Base-by-base conservation (phyloP, 1,284 basidiomycete genomes). In the Trichosporon faecale region DNA sequence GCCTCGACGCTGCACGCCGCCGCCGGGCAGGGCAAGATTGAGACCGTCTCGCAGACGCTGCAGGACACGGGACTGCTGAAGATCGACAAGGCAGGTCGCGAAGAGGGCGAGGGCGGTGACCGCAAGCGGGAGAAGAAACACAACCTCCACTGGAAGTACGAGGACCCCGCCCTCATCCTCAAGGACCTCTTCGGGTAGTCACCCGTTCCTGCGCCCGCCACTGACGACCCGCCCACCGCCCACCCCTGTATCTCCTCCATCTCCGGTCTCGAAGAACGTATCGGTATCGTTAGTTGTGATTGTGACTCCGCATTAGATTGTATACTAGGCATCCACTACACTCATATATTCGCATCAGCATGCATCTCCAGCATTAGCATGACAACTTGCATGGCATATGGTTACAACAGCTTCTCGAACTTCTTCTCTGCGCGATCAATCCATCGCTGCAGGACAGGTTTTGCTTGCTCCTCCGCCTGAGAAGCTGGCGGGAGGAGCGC, bases 71-170 rank as follows among this genome's bases (percentile, higher is more conserved):
- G 77, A 4, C 64, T 82, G 64, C 68, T 82, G 35, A 82, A 82
- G 68, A 61, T 81, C 12, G 81, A 82, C 71, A 79, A 80, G 66
- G 75, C 76, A 0, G 77, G 77, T 14, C 73, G 76, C 66, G 73
- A 73, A 9, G 77, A 72, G 2, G 75, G 73, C 21, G 76, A 70
- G 0, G 76, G 75, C 25, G 67, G 27, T 23, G 76, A 74, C 27
- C 79, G 77, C 68, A 81, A 82, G 72, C 63, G 68, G 14, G 78
- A 77, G 31, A 80, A 77, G 70, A 82, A 80, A 67, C 81, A 82
- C 73, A 81, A 76, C 66, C 68, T 79, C 44, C 82, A 84, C 75
- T 84, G 83, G 83, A 81, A 80, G 69, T 84, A 84, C 73, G 82
- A 83, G 66, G 83, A 84, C 77, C 83, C 83, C 40, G 82, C 82